These are phyloP conservation scores for Tephrocybe sp. DNA, from an alignment of 768 basidiomycete genomes.

Conservation along the genomic window DNA sequence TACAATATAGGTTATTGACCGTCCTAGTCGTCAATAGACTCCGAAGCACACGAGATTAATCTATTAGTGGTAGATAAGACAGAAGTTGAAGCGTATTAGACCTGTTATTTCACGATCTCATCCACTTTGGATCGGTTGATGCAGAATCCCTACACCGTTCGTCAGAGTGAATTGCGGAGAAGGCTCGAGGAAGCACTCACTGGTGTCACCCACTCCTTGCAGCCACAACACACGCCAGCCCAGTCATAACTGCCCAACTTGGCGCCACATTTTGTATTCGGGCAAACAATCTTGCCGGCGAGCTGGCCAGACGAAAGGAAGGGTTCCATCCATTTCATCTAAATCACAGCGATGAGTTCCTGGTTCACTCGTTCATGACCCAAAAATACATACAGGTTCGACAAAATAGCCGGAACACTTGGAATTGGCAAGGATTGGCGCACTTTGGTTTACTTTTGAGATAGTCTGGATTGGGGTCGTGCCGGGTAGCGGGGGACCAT, in stretches of 20 bases:
- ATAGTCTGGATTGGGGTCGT: conserved; percentile 20
- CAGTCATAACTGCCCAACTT: conserved; percentile 98
- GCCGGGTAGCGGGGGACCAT: neutral
- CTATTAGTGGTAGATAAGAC: no score
- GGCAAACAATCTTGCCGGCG: conserved; percentile 89
- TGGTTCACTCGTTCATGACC: neutral
- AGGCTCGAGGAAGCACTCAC: conserved; percentile 42
- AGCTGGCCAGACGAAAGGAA: conserved; percentile 73
- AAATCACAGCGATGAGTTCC: neutral
- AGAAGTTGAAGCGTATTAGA: no score
- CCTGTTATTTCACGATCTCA: conserved; percentile 40
- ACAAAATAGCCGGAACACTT: conserved; percentile 97
- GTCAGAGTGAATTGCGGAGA: neutral
- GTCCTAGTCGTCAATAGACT: no score
- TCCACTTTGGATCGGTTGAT: conserved; percentile 71
- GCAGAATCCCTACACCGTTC: conserved; percentile 52
- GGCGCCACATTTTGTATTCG: conserved; percentile 84
- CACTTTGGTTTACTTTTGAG: conserved; percentile 39
- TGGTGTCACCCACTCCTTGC: conserved; percentile 90
- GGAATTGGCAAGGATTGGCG: conserved; percentile 72
- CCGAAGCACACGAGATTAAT: no score
- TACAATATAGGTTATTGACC: no score
- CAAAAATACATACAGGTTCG: conserved; percentile 70
- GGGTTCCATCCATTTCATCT: conserved; percentile 98
- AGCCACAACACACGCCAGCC: conserved; percentile 92